Evolutionary conservation across 352 stramenopile species (phyloP), one percentile per base, ranked within the genome.

Genomic region (Globisporangium abappressorium): DNA sequence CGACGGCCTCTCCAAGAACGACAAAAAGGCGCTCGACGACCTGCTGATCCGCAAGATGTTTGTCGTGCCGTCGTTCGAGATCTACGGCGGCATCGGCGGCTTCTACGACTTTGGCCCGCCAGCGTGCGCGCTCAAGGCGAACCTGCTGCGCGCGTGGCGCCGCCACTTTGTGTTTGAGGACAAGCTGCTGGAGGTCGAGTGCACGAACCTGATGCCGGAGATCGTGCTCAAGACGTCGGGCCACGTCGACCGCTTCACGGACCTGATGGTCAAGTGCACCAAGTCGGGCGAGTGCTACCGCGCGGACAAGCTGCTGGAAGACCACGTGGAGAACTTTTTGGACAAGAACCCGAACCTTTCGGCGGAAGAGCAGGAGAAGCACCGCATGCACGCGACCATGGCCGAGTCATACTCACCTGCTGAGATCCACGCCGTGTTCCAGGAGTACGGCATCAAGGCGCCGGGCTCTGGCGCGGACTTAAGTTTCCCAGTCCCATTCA

Each of bases 261-360:
- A 99, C 84, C 85, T 99, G 24, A 99, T 99, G 98, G 97, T 99
- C 55, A 99, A 98, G 77, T 98, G 98, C 84, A 89, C 82, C 65
- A 96, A 97, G 66, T 98, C 92, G 66, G 97, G 96, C 34, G 97
- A 99, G 73, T 99, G 98, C 77, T 99, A 98, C 78, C 94, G 98
- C 69, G 98, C 97, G n/a, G 98, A 99, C 84, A 99, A 99, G 85
- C 82, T 99, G 62, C 85, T 99, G 11, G 97, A 99, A 76, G 97
- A 99, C 84, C 88, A 97, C 72, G 99, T 99, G 66, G 97, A 99
- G 77, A 90, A 97, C 71, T 90, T 99, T 49, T 73, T 99, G 30
- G 86, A 97, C 65, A 93, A 93, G 65, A 93, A 98, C 78, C 78
- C 92, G 28, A 85, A 80, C 47, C 74, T 91, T 56, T 85, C 66